Conservation (phyloP, 2,329 filamentous ascomycete genomes). For the Coniochaeta pulveracea region DNA sequence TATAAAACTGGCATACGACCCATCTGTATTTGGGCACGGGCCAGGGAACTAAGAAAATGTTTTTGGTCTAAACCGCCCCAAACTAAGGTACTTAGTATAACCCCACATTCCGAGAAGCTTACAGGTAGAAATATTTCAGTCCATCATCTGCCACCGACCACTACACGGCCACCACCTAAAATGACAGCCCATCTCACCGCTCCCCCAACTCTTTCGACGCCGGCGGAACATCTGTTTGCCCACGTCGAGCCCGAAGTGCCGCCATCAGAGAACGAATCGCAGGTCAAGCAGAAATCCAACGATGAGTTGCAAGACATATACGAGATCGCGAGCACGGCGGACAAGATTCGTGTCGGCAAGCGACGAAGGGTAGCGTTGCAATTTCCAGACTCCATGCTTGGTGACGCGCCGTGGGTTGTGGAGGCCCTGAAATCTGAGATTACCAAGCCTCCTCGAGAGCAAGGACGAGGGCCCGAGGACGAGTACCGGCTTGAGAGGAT, state of each 20-base stretch:
- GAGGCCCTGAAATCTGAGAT: constrained; percentile 40
- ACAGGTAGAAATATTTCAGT: no score
- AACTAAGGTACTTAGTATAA: constrained; percentile 8
- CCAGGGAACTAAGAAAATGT: no score
- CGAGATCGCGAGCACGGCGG: constrained; percentile 71
- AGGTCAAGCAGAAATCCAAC: constrained; percentile 31
- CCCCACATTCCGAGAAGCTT: constrained; percentile 7
- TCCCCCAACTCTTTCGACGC: constrained; percentile 52
- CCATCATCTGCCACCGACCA: no score
- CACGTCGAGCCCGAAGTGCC: constrained; percentile 27
- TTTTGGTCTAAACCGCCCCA: no score
- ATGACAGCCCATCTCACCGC: constrained; percentile 38
- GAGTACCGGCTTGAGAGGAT: constrained; percentile 29
- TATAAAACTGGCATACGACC: no score
- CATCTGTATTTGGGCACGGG: no score
- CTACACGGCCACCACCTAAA: no score
- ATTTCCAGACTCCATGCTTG: constrained; percentile 87
- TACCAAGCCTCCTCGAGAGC: constrained; percentile 2
- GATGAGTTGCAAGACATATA: constrained; percentile 68
- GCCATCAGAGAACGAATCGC: constrained; percentile 16
- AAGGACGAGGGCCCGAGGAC: constrained; percentile 3
- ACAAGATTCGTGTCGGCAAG: constrained; percentile 58
- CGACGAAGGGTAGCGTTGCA: constrained; percentile 81
- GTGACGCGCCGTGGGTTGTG: constrained; percentile 73
- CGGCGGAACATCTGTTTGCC: constrained; percentile 47